These are phyloP conservation scores for Mycena pura DNA, from an alignment of 768 basidiomycete species.

Conservation along the genomic window DNA sequence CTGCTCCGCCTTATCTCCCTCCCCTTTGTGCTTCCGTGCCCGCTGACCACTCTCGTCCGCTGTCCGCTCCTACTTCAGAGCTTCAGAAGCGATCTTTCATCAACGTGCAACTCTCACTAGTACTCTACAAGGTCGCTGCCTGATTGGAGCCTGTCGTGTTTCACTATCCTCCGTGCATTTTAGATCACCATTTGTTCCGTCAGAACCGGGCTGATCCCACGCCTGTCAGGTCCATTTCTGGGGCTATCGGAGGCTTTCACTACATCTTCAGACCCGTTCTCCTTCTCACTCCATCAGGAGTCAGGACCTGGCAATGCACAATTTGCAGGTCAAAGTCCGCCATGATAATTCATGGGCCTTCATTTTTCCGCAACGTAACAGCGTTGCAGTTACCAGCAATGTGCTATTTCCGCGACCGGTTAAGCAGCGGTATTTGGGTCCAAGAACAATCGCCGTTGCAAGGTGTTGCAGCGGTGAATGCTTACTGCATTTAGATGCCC, in stretches of 20 bases:
- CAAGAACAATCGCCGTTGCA: too few species aligned
- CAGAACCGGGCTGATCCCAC: background rate
- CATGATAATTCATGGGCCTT: conserved; percentile 1
- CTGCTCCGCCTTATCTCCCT: too few species aligned
- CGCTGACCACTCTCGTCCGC: background rate
- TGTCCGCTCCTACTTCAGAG: background rate
- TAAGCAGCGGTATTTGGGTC: background rate
- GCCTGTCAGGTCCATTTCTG: too few species aligned
- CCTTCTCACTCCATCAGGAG: conserved; percentile 2
- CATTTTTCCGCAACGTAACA: conserved; percentile 5
- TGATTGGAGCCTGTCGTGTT: too few species aligned
- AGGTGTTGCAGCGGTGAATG: background rate
- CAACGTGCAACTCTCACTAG: too few species aligned
- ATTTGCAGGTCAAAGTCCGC: conserved; percentile 2
- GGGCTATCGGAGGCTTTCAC: conserved; percentile 1
- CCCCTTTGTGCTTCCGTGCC: too few species aligned
- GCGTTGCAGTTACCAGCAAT: conserved; percentile 1
- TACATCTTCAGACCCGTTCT: conserved; percentile 1
- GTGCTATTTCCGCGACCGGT: background rate
- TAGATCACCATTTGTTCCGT: background rate
- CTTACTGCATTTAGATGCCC: conserved; percentile 1
- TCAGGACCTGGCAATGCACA: conserved; percentile 5
- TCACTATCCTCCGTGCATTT: too few species aligned
- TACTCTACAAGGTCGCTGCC: too few species aligned
- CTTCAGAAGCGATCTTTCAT: background rate